Evolutionary conservation across 371 early-diverging fungal species (phyloP).

Genomic region (Cokeromyces recurvatus): DNA sequence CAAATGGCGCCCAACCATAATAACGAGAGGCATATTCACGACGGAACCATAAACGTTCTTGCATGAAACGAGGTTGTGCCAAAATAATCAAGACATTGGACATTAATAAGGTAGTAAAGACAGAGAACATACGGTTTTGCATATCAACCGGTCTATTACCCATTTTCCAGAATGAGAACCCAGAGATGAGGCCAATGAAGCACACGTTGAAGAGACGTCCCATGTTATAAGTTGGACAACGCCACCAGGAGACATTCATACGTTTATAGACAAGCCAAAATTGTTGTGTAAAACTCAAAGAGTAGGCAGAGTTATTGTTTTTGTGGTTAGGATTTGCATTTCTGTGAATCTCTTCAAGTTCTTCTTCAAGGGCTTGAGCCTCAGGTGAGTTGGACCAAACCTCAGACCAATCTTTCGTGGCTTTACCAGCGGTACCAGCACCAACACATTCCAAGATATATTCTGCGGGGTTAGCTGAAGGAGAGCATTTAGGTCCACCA

Average conservation of each 20-base stretch:
- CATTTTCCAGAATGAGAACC: constrained; percentile 72
- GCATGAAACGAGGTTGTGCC: constrained; percentile 70
- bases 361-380: constrained; percentile 31
- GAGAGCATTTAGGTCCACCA: constrained; percentile 56
- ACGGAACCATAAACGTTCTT: constrained; percentile 66
- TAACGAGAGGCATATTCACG: constrained; percentile 70
- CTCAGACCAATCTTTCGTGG: constrained; percentile 57
- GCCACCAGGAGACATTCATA: constrained; percentile 64
- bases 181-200: constrained; percentile 61
- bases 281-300: constrained; percentile 37
- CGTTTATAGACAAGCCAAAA: constrained; percentile 58
- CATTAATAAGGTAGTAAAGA: constrained; percentile 67
- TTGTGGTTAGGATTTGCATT: constrained; percentile 14
- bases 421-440: constrained; percentile 55
- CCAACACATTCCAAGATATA: constrained; percentile 67
- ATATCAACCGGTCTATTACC: constrained; percentile 53
- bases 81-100: constrained; percentile 65
- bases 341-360: constrained; percentile 32
- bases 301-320: constrained; percentile 17
- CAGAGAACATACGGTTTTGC: constrained; percentile 69
- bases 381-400: constrained; percentile 55
- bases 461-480: constrained; percentile 66
- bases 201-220: constrained; percentile 53
- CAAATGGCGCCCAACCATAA: constrained; percentile 69
- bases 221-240: constrained; percentile 63